Conservation (phyloP, 2,329 filamentous ascomycete species). For the Eurotiales sp. region DNA sequence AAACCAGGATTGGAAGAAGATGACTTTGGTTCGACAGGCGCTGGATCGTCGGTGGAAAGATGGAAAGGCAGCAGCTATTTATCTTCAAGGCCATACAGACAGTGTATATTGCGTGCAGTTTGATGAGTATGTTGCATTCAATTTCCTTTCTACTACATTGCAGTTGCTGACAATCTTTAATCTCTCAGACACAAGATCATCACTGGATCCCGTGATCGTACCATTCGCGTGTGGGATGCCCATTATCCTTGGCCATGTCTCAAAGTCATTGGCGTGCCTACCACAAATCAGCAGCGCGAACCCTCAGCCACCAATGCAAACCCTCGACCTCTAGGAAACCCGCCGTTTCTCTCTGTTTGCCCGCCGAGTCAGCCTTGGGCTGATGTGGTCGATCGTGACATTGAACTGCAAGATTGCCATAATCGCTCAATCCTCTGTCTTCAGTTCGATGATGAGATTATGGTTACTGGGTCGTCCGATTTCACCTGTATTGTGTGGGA, state of each 20-base stretch:
- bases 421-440: conserved; percentile 90
- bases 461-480: conserved; percentile 94
- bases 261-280: conserved; percentile 69
- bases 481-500: conserved; percentile 88
- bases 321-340: conserved; percentile 35
- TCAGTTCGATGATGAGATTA: conserved; percentile 87
- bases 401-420: conserved; percentile 60
- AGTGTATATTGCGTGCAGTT: conserved; percentile 98
- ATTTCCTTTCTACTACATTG: background rate
- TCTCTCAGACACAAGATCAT: conserved; percentile 77
- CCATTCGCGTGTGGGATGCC: conserved; percentile 94
- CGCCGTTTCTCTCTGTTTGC: conserved; percentile 48
- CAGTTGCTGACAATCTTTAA: background rate
- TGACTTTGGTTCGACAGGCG: conserved; percentile 73
- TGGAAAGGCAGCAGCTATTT: conserved; percentile 74
- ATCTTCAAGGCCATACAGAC: conserved; percentile 88
- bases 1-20: conserved; percentile 76
- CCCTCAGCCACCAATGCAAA: conserved; percentile 19
- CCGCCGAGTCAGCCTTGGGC: conserved; percentile 50
- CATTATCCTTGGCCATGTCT: conserved; percentile 74
- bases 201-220: conserved; percentile 91
- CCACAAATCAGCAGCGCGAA: conserved; percentile 15
- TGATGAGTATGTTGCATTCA: conserved; percentile 68
- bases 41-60: conserved; percentile 77
- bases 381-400: conserved; percentile 45